These are phyloP conservation scores for Lindgomyces ingoldianus DNA, from an alignment of 495 filamentous ascomycete genomes.

Conservation along the genomic window DNA sequence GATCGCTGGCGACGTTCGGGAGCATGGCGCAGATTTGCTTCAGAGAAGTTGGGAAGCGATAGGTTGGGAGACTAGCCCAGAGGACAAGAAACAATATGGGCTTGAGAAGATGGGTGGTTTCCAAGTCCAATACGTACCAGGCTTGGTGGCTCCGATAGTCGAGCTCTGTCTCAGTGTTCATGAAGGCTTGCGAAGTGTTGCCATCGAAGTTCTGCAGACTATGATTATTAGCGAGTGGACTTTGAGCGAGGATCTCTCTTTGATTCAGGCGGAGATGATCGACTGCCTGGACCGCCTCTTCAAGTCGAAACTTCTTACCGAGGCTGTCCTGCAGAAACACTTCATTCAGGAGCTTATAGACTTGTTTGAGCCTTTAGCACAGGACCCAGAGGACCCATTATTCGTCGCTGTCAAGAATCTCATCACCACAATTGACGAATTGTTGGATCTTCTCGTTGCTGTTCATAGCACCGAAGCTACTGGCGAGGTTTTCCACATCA, in stretches of 20 bases:
- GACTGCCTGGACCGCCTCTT: conserved; percentile 91
- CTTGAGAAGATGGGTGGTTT: conserved; percentile 88
- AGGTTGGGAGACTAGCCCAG: conserved; percentile 86
- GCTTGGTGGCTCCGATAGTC: conserved; percentile 85
- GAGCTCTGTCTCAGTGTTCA: conserved; percentile 95
- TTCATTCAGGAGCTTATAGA: conserved; percentile 85
- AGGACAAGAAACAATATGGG: conserved; percentile 72
- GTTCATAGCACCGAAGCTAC: conserved; percentile 79
- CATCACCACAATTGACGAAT: conserved; percentile 80
- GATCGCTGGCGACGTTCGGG: conserved; percentile 94
- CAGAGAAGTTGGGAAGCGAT: conserved; percentile 90
- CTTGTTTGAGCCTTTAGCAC: conserved; percentile 71
- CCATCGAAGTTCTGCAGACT: conserved; percentile 88
- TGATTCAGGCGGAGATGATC: conserved; percentile 95
- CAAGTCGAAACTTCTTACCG: conserved; percentile 81
- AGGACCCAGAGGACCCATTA: conserved; percentile 68
- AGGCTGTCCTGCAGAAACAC: conserved; percentile 86
- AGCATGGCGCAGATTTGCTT: conserved; percentile 84
- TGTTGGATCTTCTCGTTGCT: conserved; percentile 89
- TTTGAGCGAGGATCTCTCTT: conserved; percentile 85
- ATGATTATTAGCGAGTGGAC: conserved; percentile 99
- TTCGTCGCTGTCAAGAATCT: conserved; percentile 75
- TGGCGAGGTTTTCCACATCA: conserved; percentile 73
- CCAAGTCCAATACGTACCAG: conserved; percentile 97
- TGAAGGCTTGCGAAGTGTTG: conserved; percentile 83